These are phyloP conservation scores for Corynespora cassiicola DNA, from an alignment of 2,329 filamentous ascomycete genomes.

Conservation along the genomic window DNA sequence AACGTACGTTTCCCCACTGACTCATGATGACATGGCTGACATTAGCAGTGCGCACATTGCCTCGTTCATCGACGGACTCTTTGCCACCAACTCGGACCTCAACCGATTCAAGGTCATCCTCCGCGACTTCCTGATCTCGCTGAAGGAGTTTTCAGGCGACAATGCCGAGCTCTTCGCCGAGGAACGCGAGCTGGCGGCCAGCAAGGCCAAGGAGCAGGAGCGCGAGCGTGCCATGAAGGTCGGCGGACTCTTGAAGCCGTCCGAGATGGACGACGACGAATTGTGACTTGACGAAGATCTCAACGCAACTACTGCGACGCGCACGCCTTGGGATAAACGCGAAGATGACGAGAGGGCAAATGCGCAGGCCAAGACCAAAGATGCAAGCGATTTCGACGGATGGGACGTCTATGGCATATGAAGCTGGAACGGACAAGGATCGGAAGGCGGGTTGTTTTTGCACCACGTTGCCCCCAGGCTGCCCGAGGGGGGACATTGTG, in stretches of 20 bases:
- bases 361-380: conserved; percentile 17
- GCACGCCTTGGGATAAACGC: conserved; percentile 43
- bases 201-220: conserved; percentile 84
- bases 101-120: conserved; percentile 95
- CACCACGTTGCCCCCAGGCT: conserved; percentile 1
- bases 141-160: conserved; percentile 96
- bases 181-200: conserved; percentile 91
- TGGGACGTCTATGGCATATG: conserved; percentile 72
- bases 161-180: conserved; percentile 93
- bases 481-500: no score
- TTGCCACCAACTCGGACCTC: conserved; percentile 85
- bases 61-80: conserved; percentile 87
- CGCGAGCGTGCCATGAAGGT: conserved; percentile 93
- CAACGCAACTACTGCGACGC: conserved; percentile 40
- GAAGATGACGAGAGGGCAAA: conserved; percentile 13
- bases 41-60: conserved; percentile 77
- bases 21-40: conserved; percentile 39
- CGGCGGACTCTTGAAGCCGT: conserved; percentile 92
- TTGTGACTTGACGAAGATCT: conserved; percentile 73
- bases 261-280: conserved; percentile 85
- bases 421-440: conserved; percentile 2
- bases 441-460: neutral
- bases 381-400: conserved; percentile 58
- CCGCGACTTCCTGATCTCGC: conserved; percentile 94
- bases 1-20: conserved; percentile 64